Conservation (phyloP, 495 filamentous ascomycete genomes). For the Neurospora sp. region DNA sequence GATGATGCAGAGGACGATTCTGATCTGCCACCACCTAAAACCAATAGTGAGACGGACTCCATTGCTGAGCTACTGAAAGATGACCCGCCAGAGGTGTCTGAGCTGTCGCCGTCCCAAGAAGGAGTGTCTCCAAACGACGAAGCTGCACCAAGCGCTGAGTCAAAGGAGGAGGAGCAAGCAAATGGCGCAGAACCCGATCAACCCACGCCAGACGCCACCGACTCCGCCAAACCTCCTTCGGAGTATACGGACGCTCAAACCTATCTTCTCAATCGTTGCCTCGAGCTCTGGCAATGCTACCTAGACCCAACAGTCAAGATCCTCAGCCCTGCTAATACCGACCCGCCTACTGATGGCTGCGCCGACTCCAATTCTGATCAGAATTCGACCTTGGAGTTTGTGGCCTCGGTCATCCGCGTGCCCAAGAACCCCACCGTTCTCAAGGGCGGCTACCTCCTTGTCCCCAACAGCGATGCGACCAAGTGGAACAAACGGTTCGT, state of each 20-base stretch:
- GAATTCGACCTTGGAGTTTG: slow-evolving; percentile 40
- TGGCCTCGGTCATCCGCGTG: slow-evolving; percentile 59
- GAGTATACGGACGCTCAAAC: slow-evolving; percentile 47
- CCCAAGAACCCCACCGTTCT: slow-evolving; percentile 66
- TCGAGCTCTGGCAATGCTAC: slow-evolving; percentile 69
- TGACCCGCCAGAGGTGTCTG: slow-evolving; percentile 26
- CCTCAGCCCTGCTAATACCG: slow-evolving; percentile 62
- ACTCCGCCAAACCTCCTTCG: not conserved
- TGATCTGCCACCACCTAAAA: slow-evolving; percentile 12
- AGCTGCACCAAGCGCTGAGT: not conserved
- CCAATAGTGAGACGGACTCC: slow-evolving; percentile 21
- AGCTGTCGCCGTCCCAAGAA: not conserved
- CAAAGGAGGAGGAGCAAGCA: not conserved
- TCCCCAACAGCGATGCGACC: slow-evolving; percentile 61
- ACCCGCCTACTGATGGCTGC: slow-evolving; percentile 63
- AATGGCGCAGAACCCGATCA: not conserved
- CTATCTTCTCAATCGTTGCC: slow-evolving; percentile 55
- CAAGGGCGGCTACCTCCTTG: slow-evolving; percentile 76
- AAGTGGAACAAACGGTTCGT: slow-evolving; percentile 87
- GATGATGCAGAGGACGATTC: slow-evolving; percentile 11
- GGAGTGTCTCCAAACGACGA: not conserved
- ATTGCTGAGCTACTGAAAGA: slow-evolving; percentile 41
- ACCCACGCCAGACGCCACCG: not conserved
- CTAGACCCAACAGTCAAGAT: slow-evolving; percentile 65
- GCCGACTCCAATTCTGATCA: slow-evolving; percentile 4